Base-by-base conservation (phyloP, 2,329 filamentous ascomycete species). In the Ambrosiella cleistominuta region DNA sequence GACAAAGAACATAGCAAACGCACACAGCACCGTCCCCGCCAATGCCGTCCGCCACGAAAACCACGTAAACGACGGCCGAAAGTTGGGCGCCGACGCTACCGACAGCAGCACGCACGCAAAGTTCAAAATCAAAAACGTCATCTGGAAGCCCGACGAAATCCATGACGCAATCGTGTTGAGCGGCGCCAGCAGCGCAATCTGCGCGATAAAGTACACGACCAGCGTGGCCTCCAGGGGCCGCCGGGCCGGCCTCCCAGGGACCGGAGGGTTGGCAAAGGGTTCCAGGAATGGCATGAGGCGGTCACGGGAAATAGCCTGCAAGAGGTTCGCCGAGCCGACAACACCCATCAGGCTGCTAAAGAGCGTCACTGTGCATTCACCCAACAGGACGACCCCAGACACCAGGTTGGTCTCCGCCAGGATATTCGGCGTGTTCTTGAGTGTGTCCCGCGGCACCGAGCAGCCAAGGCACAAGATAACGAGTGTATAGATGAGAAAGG, bases 71-170 rank as follows among this genome's bases (percentile, higher is more conserved):
- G 85, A 88, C 0, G 88, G 88, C 27, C 88, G 77, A 64, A 95
- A 95, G 66, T 95, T 95, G 3, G 88, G 88, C 0, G 88, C 88
- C 0, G 88, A 91, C 1, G 87, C 85, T 59, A 95, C 84, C 67
- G 91, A 91, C 58, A 95, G 75, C 1, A 94, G 72, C 64, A 95
- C 94, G 64, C 88, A 94, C 6, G 88, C 88, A 7, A 94, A 70
- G 63, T 95, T 94, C 69, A 87, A 93, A 45, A 91, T 86, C 55
- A 94, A 79, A 65, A 94, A 95, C 0, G 88, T 95, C 84, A 94
- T 91, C 75, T 93, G 80, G 66, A 93, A 94, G 13, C 86, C 86
- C 86, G 94, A 94, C 1, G 88, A 91, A 51, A 94, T 88, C 59
- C 94, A 82, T 0, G 87, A 91, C 5, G 88, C 88, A 64, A 95